phyloP scores from a whole-genome alignment of 2,329 filamentous ascomycete species.

The Fusarium incarnatum region DNA sequence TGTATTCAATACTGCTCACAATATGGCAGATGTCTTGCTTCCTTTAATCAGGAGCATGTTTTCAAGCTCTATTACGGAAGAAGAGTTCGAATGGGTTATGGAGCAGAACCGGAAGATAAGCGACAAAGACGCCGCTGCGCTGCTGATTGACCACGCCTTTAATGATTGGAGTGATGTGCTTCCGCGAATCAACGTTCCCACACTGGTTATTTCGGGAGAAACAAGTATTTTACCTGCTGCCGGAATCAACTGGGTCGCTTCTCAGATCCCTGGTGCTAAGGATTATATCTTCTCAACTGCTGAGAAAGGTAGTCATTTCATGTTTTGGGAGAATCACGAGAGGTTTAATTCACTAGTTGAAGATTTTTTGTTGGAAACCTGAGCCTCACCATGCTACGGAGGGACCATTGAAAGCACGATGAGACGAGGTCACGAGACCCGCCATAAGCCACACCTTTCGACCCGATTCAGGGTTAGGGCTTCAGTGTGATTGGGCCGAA shows the following conservation, averaged over 20 bases:
- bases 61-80: background rate
- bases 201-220: background rate
- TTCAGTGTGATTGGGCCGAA: background rate
- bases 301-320: background rate
- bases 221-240: background rate
- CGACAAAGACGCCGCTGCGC: background rate
- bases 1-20: background rate
- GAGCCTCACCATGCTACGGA: background rate
- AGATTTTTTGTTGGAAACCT: background rate
- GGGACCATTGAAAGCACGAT: background rate
- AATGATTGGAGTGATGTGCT: constrained; percentile 1
- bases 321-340: background rate
- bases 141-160: background rate
- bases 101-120: background rate
- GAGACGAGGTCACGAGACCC: background rate
- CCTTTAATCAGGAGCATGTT: background rate
- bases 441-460: background rate
- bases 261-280: constrained; percentile 2
- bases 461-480: background rate
- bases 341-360: background rate
- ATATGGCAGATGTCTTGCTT: background rate
- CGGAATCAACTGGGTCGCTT: background rate
- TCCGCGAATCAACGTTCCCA: background rate
- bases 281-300: background rate
- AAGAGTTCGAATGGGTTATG: background rate